Evolutionary conservation across 441 rosid species (phyloP), one percentile per base, ranked within the genome.

Genomic region (Adansonia gregorii): DNA sequence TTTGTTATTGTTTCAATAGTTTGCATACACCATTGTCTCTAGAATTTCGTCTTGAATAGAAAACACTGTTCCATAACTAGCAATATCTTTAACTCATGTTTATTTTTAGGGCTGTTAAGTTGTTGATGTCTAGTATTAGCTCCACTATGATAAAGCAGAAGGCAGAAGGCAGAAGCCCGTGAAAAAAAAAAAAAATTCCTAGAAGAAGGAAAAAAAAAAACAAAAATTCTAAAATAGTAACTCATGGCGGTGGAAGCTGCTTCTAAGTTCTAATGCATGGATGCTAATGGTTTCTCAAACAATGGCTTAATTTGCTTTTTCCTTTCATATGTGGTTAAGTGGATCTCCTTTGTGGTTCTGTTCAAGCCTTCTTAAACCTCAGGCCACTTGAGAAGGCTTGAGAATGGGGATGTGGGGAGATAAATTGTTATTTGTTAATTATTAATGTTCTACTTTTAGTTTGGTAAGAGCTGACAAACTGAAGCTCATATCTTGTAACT

Each of bases 211-310:
- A n/a, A 35, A 31, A 31, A 31, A 31, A 31, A 31, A 31, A 31
- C 35, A 31, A 31, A 31, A 31, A 43, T 51, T 12, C 6, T 51
- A 31, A 63, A 31, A 4, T 14, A 4, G 55, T 20, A 19, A 67
- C 9, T 46, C 55, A 11, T 67, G 72, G 35, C 20, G 55, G 52
- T 67, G 6, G 35, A 46, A 67, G 17, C 35, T 46, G 55, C 55
- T 67, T 46, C 1, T 45, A 22, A 20, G 72, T 46, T 20, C 35
- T 67, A 46, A 45, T 45, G 3, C 17, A 20, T 67, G 2, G 5
- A 4, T 67, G 54, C 20, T 66, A 67, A 46, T 67, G 39, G 72
- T 46, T 46, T 67, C 27, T 67, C 55, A 20, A 67, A 48, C 55
- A 10, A 46, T 19, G 55, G 55, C 55, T 67, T 20, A 4, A 46